These are phyloP conservation scores for Xylariaceae sp. DNA, from an alignment of 2,329 filamentous ascomycete genomes.

Conservation along the genomic window DNA sequence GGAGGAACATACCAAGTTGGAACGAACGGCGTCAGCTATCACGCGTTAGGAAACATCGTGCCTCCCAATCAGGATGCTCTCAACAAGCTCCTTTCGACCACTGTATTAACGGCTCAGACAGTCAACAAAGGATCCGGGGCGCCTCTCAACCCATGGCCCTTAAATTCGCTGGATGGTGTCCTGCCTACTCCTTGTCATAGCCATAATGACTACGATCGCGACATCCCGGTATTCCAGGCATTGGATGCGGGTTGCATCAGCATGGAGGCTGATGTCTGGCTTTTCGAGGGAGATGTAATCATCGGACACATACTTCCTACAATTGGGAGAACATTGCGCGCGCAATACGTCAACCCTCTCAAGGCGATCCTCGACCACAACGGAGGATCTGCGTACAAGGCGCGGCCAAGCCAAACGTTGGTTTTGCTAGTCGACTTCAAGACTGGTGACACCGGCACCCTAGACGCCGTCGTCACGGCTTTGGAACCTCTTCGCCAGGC, in stretches of 20 bases:
- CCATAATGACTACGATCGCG: constrained; percentile 31
- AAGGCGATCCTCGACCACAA: constrained; percentile 30
- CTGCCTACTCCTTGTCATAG: constrained; percentile 28
- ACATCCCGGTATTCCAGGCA: constrained; percentile 28
- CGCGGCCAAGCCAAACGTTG: constrained; percentile 23
- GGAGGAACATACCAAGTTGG: constrained; percentile 32
- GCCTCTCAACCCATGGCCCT: constrained; percentile 30
- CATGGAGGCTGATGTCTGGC: constrained; percentile 31
- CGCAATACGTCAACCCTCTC: constrained; percentile 30
- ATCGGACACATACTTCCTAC: constrained; percentile 28
- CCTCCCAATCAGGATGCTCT: constrained; percentile 29
- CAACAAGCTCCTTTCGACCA: constrained; percentile 25
- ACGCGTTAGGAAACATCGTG: constrained; percentile 25
- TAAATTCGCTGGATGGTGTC: constrained; percentile 26
- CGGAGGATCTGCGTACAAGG: constrained; percentile 26
- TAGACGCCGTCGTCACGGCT: constrained; percentile 29
- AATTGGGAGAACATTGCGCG: constrained; percentile 25
- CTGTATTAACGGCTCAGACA: constrained; percentile 22
- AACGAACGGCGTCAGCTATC: constrained; percentile 28
- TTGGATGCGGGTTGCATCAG: constrained; percentile 30
- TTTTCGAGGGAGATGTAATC: constrained; percentile 22
- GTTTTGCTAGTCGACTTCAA: constrained; percentile 32
- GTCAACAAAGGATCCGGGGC: constrained; percentile 26
- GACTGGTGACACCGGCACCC: constrained; percentile 23
- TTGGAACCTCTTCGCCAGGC: constrained; percentile 30